These are phyloP conservation scores for Pseudogymnoascus sp. DNA, from an alignment of 2,329 filamentous ascomycete genomes.

Conservation along the genomic window DNA sequence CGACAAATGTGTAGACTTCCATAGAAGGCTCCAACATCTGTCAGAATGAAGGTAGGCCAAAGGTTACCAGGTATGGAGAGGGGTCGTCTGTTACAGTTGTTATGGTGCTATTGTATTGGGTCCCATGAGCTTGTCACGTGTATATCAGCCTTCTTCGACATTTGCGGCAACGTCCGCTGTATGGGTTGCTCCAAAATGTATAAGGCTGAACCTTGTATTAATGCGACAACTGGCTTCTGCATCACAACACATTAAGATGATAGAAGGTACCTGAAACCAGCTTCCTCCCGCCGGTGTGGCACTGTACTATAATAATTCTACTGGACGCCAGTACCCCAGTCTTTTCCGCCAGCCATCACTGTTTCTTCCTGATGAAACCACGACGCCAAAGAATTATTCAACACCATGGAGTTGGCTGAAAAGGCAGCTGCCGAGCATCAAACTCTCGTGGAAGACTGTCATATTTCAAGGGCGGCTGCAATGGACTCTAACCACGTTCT, in stretches of 20 bases:
- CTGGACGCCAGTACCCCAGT: background rate
- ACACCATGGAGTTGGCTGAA: conserved; percentile 5
- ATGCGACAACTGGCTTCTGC: background rate
- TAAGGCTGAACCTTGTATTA: conserved; percentile 11
- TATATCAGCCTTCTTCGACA: background rate
- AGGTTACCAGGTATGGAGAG: background rate
- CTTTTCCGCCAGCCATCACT: background rate
- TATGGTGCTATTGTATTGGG: background rate
- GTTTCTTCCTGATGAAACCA: conserved; percentile 1
- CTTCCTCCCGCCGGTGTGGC: background rate
- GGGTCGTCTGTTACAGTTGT: background rate
- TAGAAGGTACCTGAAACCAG: conserved; percentile 2
- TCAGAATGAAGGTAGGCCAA: background rate
- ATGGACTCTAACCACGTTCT: background rate
- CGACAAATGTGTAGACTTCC: background rate
- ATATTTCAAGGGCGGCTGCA: conserved; percentile 36
- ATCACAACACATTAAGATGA: conserved; percentile 3
- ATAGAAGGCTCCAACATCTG: background rate
- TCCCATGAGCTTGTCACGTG: background rate
- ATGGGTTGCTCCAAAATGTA: background rate
- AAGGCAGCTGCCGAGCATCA: background rate
- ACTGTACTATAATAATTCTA: conserved; percentile 1
- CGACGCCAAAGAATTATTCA: background rate
- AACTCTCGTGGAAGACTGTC: conserved; percentile 33
- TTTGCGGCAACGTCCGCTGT: background rate